A percentile compares a stretch with the other conserved stretches of the same genome.
Evolutionary conservation across 441 rosid species (phyloP).

Genomic region (Omphalea diandra): DNA sequence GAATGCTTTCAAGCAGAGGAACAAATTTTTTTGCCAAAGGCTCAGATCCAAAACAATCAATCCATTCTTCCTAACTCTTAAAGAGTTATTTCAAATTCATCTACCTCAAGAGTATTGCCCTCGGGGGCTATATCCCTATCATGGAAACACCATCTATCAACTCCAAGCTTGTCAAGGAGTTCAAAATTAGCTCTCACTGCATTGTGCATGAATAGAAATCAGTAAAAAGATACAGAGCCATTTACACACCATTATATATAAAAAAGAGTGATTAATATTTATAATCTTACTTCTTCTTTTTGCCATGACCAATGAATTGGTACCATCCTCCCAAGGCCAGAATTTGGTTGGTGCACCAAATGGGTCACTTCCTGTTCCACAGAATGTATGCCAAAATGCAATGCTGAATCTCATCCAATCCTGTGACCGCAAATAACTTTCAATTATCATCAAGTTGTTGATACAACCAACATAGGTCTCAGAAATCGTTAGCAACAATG

Average conservation of each 20-base stretch:
- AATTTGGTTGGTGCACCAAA: constrained; percentile 84
- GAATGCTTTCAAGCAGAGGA: not conserved
- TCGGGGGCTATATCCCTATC: constrained; percentile 97
- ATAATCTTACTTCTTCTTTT: constrained; percentile 84
- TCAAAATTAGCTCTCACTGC: constrained; percentile 99
- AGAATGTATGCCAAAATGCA: constrained; percentile 98
- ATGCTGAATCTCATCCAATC: constrained; percentile 98
- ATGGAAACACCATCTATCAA: constrained; percentile 96
- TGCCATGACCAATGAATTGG: constrained; percentile 89
- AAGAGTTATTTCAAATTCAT: not conserved
- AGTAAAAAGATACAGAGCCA: constrained; percentile 3
- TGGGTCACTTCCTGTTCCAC: constrained; percentile 86
- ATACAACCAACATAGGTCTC: no score
- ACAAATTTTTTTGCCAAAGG: not conserved
- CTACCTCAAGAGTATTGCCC: constrained; percentile 74
- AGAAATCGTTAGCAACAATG: no score
- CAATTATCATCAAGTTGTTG: constrained; percentile 15
- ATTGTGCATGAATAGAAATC: constrained; percentile 15
- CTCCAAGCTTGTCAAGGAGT: constrained; percentile 87
- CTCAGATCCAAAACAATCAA: not conserved
- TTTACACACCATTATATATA: not conserved
- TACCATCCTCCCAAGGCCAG: constrained; percentile 99
- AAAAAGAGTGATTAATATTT: not conserved
- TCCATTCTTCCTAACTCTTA: not conserved
- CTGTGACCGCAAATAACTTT: constrained; percentile 36